Percentiles rank a stretch among this genome's conserved stretches.
These are phyloP conservation scores for Vickermania ingenoplastis DNA, from an alignment of 208 protist genomes.

Conservation along the genomic window DNA sequence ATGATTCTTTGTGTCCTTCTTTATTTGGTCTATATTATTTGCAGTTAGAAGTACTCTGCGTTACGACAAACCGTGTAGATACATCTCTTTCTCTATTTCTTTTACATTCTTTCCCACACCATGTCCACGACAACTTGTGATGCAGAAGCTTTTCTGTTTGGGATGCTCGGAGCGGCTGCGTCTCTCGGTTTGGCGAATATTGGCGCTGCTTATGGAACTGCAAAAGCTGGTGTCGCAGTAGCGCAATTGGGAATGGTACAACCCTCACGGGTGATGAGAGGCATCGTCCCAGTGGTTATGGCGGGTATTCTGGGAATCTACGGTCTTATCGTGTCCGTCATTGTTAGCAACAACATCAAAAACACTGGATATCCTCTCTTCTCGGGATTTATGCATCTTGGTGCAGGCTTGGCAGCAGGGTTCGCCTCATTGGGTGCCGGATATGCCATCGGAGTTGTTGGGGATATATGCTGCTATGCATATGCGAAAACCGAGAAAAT, in stretches of 20 bases:
- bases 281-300: constrained; percentile 89
- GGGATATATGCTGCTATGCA: constrained; percentile 93
- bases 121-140: constrained; percentile 21
- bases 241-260: constrained; percentile 94
- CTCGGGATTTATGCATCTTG: constrained; percentile 94
- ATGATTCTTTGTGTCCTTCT: too few relatives aligned
- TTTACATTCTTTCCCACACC: too few relatives aligned
- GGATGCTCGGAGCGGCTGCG: constrained; percentile 89
- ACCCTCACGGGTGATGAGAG: constrained; percentile 90
- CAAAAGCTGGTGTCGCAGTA: constrained; percentile 96
- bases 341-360: constrained; percentile 85
- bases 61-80: too few relatives aligned
- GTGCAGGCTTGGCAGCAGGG: constrained; percentile 93
- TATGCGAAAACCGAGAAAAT: constrained; percentile 94
- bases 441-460: constrained; percentile 98
- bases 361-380: constrained; percentile 48
- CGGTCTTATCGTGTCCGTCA: constrained; percentile 81
- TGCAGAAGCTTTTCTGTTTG: constrained; percentile 87
- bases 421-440: constrained; percentile 93
- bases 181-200: constrained; percentile 88
- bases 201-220: constrained; percentile 97
- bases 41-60: too few relatives aligned
- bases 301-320: constrained; percentile 91
- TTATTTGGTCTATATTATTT: too few relatives aligned
- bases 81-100: too few relatives aligned